Base-by-base conservation (phyloP, 257 asterid species). In the Solanum okadae region DNA sequence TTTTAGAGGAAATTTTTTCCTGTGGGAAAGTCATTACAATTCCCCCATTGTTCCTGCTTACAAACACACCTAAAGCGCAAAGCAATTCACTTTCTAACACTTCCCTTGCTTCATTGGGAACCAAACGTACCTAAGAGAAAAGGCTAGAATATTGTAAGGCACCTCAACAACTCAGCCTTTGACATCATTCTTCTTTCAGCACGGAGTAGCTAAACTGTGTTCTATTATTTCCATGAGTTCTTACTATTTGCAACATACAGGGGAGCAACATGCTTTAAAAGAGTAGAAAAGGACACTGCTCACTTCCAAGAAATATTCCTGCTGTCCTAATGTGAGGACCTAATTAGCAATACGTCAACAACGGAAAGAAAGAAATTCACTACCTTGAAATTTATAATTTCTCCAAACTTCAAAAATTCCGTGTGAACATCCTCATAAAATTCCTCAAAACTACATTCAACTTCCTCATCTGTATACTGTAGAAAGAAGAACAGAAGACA, bases 361-460 rank as follows among this genome's bases (percentile, higher is more conserved):
- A 81, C 5, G 4, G 42, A 81, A 81, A 81, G 68, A 46, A 81
- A 46, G 40, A 49, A 25, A 29, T 52, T 81, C 10, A 18, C 86
- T 92, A 97, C 99, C 99, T 97, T 97, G 93, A 97, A 95, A 94
- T 97, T 97, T 63, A 96, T 90, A 81, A 97, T 92, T 92, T 95
- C 99, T 87, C 99, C 99, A 56, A 94, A 97, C 91, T 96, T 97
- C 95, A 96, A 92, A 90, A 97, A 96, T 88, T 97, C 99, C 23
- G 99, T 96, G 90, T 97, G 99, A 86, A 97, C 99, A 83, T 97
- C 99, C 94, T 97, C 98, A 84, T 97, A 97, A 86, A 96, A 97
- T 91, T 96, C 99, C 93, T 97, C 99, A 88, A 93, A 97, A 88
- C 95, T 93, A 86, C 35, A 93, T 68, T 97, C 98, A 86, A 93